A percentile compares a stretch with the other conserved stretches of the same genome.
These are phyloP conservation scores for Batrachochytrium dendrobatidis DNA, from an alignment of 371 early-diverging fungal genomes.

Conservation along the genomic window DNA sequence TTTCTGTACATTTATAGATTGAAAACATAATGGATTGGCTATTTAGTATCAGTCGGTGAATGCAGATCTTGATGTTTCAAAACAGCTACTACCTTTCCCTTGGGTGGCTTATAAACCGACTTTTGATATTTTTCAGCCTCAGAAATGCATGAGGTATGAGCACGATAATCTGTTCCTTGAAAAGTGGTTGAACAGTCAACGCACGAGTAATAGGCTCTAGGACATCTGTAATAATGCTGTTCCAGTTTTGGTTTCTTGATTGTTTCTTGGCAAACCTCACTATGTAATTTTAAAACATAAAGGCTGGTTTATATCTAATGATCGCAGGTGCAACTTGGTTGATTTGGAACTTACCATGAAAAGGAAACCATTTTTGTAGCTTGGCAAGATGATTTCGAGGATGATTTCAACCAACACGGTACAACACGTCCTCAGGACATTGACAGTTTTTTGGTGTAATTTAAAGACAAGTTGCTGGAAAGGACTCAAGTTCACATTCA, in stretches of 20 bases:
- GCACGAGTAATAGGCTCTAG: slow-evolving; percentile 73
- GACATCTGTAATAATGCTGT: slow-evolving; percentile 73
- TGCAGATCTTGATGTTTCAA: too few species aligned
- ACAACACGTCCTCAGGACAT: too few species aligned
- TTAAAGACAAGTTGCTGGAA: too few species aligned
- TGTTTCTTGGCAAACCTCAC: slow-evolving; percentile 84
- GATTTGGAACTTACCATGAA: slow-evolving; percentile 26
- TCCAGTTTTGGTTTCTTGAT: slow-evolving; percentile 88
- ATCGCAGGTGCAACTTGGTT: neutral
- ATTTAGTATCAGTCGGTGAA: too few species aligned
- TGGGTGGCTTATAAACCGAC: slow-evolving; percentile 31
- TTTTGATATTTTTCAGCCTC: slow-evolving; percentile 87
- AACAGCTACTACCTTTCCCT: slow-evolving; percentile 22
- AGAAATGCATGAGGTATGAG: slow-evolving; percentile 79
- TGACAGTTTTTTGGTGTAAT: too few species aligned
- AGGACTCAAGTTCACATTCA: too few species aligned
- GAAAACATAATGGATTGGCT: too few species aligned
- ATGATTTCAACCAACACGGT: too few species aligned
- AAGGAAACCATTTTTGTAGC: slow-evolving; percentile 22
- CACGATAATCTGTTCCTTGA: slow-evolving; percentile 61
- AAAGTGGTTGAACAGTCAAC: slow-evolving; percentile 88
- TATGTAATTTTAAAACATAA: neutral
- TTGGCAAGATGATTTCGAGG: too few species aligned
- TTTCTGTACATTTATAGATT: too few species aligned
- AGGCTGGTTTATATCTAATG: neutral